Percentiles rank a stretch among this genome's conserved stretches.
These are phyloP conservation scores for Pyrenula aspistea DNA, from an alignment of 495 filamentous ascomycete genomes.

Conservation along the genomic window DNA sequence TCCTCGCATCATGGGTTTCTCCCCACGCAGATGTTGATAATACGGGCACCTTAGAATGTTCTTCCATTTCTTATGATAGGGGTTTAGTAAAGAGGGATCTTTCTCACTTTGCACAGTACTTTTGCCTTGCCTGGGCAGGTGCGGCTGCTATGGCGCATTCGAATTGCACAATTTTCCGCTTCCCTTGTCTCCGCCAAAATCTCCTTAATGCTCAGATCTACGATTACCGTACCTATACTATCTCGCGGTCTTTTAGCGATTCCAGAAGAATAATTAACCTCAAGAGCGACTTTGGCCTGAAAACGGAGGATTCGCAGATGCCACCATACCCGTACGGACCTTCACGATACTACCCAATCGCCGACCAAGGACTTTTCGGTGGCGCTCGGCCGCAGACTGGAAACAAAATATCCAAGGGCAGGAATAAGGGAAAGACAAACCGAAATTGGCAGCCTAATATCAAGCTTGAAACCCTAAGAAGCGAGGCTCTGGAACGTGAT, in stretches of 20 bases:
- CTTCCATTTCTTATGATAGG: too few relatives aligned
- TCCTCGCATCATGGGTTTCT: too few relatives aligned
- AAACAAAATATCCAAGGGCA: conserved; percentile 68
- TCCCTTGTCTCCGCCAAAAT: neutral
- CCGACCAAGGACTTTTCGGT: conserved; percentile 79
- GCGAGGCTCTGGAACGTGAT: conserved; percentile 46
- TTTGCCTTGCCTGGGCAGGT: neutral
- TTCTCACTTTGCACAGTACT: too few relatives aligned
- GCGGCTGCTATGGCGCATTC: neutral
- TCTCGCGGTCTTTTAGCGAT: neutral
- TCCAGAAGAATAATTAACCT: neutral
- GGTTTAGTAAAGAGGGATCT: too few relatives aligned
- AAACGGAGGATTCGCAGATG: conserved; percentile 12
- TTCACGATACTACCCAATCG: conserved; percentile 71
- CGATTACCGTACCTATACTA: neutral
- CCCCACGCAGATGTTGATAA: too few relatives aligned
- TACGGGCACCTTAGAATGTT: too few relatives aligned
- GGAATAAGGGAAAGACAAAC: conserved; percentile 70
- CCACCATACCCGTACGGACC: conserved; percentile 81
- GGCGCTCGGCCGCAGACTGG: conserved; percentile 69
- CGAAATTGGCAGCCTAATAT: conserved; percentile 85
- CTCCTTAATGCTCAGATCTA: neutral
- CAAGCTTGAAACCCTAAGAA: conserved; percentile 62
- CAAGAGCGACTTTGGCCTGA: neutral
- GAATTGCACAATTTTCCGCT: neutral